Percentiles rank a stretch among this genome's conserved stretches.
Conservation (phyloP, 495 filamentous ascomycete genomes). For the Usnea hakonensis region DNA sequence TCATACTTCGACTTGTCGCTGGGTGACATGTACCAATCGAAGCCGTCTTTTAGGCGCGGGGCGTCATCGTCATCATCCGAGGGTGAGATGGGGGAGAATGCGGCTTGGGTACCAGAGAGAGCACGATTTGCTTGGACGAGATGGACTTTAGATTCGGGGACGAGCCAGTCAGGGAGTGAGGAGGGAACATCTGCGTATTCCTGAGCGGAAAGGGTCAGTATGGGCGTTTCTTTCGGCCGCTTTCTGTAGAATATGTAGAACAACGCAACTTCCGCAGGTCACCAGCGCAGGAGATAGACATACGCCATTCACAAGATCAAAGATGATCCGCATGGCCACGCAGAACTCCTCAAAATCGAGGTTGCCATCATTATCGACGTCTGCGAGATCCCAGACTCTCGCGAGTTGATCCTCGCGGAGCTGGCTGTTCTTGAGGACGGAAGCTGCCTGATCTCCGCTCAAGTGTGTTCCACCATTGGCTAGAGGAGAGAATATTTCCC, state of each 20-base stretch:
- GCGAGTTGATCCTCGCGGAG: constrained; percentile 92
- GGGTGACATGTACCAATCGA: constrained; percentile 99
- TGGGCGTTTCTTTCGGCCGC: neutral
- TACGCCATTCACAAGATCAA: constrained; percentile 93
- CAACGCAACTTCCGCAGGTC: neutral
- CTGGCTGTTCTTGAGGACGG: constrained; percentile 90
- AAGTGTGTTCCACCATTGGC: constrained; percentile 72
- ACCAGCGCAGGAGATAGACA: constrained; percentile 26
- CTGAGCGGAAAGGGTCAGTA: constrained; percentile 35
- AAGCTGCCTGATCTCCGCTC: constrained; percentile 83
- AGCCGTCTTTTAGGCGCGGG: constrained; percentile 82
- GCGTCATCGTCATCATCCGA: constrained; percentile 63
- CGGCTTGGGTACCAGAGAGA: constrained; percentile 61
- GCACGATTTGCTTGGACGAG: constrained; percentile 85
- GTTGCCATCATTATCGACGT: constrained; percentile 93
- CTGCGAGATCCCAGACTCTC: constrained; percentile 93
- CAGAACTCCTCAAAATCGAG: constrained; percentile 99
- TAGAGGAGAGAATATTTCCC: constrained; percentile 94
- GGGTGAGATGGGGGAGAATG: constrained; percentile 70
- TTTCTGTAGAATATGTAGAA: neutral
- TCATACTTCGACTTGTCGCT: constrained; percentile 86
- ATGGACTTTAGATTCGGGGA: constrained; percentile 93
- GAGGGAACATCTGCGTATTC: constrained; percentile 80
- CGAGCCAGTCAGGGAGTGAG: constrained; percentile 85
- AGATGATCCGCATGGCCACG: constrained; percentile 95